Evolutionary conservation across 1,139 yeast species (phyloP).

Genomic region (Ogataea hybrid): DNA sequence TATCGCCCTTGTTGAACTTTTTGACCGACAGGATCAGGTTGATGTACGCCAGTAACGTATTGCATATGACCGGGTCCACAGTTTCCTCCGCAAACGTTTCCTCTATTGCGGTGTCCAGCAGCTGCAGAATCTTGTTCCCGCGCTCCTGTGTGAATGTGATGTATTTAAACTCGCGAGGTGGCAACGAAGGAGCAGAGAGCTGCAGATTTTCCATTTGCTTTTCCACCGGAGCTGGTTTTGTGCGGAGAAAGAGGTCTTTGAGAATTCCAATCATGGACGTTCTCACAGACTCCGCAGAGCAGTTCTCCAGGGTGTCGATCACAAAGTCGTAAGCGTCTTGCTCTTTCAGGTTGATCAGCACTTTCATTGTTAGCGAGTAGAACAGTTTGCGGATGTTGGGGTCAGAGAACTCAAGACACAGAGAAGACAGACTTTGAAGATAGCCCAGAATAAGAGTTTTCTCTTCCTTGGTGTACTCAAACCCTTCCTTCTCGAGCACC

Average conservation of each 20-base stretch:
- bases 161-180: constrained; percentile 32
- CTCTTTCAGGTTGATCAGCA: constrained; percentile 58
- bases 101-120: constrained; percentile 32
- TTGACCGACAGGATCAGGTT: too few species aligned
- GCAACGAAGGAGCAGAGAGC: constrained; percentile 15
- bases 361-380: constrained; percentile 51
- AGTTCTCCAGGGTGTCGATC: constrained; percentile 59
- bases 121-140: constrained; percentile 39
- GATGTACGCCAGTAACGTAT: constrained; percentile 50
- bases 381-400: constrained; percentile 22
- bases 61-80: constrained; percentile 32
- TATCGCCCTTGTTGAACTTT: too few species aligned
- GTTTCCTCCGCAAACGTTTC: constrained; percentile 31
- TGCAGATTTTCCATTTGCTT: constrained; percentile 10
- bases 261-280: constrained; percentile 62
- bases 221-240: constrained; percentile 18
- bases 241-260: constrained; percentile 51
- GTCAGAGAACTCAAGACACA: constrained; percentile 33
- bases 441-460: too few species aligned
- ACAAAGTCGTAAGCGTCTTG: constrained; percentile 57
- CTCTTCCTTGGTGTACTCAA: too few species aligned
- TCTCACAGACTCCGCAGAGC: constrained; percentile 65
- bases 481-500: too few species aligned
- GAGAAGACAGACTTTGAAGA: too few species aligned
- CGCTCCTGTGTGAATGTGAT: constrained; percentile 41